Conservation (phyloP, 2,329 filamentous ascomycete genomes). For the Nemania abortiva region DNA sequence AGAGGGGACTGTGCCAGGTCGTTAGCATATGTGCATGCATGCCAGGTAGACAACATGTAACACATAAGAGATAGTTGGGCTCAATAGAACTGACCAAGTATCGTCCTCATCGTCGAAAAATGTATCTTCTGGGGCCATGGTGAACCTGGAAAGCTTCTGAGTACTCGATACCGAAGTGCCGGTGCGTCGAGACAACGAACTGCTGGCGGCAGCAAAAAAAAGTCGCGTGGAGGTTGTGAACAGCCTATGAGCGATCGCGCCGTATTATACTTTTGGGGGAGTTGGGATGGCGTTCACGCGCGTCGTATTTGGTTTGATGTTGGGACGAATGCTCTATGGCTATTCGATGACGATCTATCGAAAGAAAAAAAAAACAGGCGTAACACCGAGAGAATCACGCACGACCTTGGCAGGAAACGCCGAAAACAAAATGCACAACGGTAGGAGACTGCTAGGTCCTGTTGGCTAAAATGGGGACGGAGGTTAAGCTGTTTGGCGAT, state of each 20-base stretch:
- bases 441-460: neutral
- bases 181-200: conserved; percentile 3
- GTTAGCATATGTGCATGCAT: conserved; percentile 45
- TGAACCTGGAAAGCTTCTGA: conserved; percentile 40
- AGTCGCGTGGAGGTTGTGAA: conserved; percentile 16
- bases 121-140: conserved; percentile 76
- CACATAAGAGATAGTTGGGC: conserved; percentile 20
- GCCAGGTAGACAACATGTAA: conserved; percentile 13
- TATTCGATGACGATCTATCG: conserved; percentile 44
- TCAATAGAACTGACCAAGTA: conserved; percentile 66
- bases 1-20: conserved; percentile 78
- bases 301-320: conserved; percentile 30
- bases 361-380: conserved; percentile 24
- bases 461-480: conserved; percentile 6
- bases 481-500: conserved; percentile 16
- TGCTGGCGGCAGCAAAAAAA: conserved; percentile 2
- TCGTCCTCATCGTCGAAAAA: conserved; percentile 80
- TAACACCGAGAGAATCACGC: conserved; percentile 24
- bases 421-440: conserved; percentile 24
- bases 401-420: conserved; percentile 24
- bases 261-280: conserved; percentile 7
- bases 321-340: conserved; percentile 10
- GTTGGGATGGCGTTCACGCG: conserved; percentile 26
- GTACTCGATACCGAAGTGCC: neutral
- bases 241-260: conserved; percentile 20